A percentile compares a stretch with the other conserved stretches of the same genome.
These are phyloP conservation scores for Westerdykella sp. DNA, from an alignment of 2,329 filamentous ascomycete species.

Conservation along the genomic window DNA sequence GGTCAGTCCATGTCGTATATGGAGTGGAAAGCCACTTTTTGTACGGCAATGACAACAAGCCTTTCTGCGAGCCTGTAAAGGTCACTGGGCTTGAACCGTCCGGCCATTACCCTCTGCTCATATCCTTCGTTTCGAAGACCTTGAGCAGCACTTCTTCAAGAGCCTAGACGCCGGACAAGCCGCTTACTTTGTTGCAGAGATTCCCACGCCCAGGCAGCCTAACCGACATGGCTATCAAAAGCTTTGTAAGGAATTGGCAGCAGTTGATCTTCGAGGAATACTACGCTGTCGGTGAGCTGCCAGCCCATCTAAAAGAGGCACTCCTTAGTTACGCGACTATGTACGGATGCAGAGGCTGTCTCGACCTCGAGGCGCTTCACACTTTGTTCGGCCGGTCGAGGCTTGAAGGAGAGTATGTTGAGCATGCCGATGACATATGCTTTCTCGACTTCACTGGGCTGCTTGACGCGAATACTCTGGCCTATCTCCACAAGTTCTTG, in stretches of 20 bases:
- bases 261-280: slow-evolving; percentile 54
- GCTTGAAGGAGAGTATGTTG: slow-evolving; percentile 23
- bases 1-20: too few relatives aligned
- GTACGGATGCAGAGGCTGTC: slow-evolving; percentile 41
- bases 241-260: slow-evolving; percentile 52
- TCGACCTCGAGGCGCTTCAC: slow-evolving; percentile 43
- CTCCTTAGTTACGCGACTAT: slow-evolving; percentile 52
- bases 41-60: too few relatives aligned
- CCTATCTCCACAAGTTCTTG: slow-evolving; percentile 44
- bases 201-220: slow-evolving; percentile 38
- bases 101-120: too few relatives aligned
- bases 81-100: too few relatives aligned
- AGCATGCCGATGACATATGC: slow-evolving; percentile 38
- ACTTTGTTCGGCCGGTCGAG: slow-evolving; percentile 41
- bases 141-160: not conserved
- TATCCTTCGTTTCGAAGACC: not conserved
- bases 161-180: too few relatives aligned
- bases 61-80: too few relatives aligned
- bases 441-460: slow-evolving; percentile 50
- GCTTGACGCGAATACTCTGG: slow-evolving; percentile 44
- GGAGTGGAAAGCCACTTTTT: too few relatives aligned
- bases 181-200: slow-evolving; percentile 15
- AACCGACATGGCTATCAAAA: slow-evolving; percentile 47
- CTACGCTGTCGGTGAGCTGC: slow-evolving; percentile 48
- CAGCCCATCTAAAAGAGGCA: slow-evolving; percentile 46